phyloP scores from a whole-genome alignment of 2,329 filamentous ascomycete genomes.

The Epichloe sp. region DNA sequence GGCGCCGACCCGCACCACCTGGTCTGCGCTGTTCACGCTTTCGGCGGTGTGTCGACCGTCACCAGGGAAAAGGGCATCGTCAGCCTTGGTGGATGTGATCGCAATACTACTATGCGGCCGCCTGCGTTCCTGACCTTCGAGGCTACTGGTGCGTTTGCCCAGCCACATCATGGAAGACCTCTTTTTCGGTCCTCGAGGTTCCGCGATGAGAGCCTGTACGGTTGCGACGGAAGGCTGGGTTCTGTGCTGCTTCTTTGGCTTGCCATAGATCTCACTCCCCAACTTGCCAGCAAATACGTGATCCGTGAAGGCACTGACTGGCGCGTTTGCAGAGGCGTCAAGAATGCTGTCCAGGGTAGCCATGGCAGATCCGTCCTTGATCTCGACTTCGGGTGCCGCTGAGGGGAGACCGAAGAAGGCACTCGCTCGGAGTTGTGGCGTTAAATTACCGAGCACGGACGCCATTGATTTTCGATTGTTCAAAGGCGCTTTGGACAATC shows the following conservation, averaged over 20 bases:
- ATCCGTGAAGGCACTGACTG: constrained; percentile 83
- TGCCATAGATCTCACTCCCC: constrained; percentile 62
- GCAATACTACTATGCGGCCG: constrained; percentile 13
- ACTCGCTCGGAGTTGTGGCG: constrained; percentile 79
- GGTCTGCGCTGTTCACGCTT: constrained; percentile 6
- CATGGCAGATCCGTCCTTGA: constrained; percentile 71
- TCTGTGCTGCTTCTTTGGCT: constrained; percentile 35
- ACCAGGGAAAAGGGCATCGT: constrained; percentile 10
- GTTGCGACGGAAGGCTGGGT: constrained; percentile 17
- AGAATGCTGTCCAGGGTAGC: constrained; percentile 84
- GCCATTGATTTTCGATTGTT: constrained; percentile 22
- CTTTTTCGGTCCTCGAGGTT: constrained; percentile 29
- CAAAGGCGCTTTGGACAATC: constrained; percentile 18
- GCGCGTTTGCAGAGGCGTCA: constrained; percentile 75
- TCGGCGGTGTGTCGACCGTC: background rate
- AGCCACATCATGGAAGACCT: constrained; percentile 37
- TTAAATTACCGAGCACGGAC: constrained; percentile 33
- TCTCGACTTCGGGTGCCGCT: constrained; percentile 34
- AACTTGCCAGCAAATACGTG: constrained; percentile 70
- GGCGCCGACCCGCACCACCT: constrained; percentile 6
- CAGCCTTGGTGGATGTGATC: constrained; percentile 5
- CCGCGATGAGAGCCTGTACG: constrained; percentile 11
- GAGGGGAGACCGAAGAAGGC: constrained; percentile 72
- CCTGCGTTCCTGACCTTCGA: constrained; percentile 16
- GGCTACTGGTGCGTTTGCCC: constrained; percentile 24